These are phyloP conservation scores for Lizanozyma gosingica DNA, from an alignment of 1,139 yeast species.

Conservation along the genomic window DNA sequence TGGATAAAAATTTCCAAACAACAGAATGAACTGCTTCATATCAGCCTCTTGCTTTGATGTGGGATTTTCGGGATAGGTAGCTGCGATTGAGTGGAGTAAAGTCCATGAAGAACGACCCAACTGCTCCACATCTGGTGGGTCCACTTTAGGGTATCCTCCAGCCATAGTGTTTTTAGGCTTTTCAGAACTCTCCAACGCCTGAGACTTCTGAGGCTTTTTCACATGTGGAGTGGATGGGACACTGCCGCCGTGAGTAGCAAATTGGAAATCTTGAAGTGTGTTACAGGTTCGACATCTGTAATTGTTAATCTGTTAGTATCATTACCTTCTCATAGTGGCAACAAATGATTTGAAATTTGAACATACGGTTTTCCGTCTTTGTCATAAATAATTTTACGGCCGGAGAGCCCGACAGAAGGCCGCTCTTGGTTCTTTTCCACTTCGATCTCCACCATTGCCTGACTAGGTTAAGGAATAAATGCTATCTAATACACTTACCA, in stretches of 20 bases:
- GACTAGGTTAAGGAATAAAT: no score
- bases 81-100: constrained; percentile 81
- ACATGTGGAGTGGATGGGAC: background rate
- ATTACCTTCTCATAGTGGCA: constrained; percentile 4
- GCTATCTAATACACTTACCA: no score
- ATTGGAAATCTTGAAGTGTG: constrained; percentile 63
- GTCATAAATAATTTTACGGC: constrained; percentile 68
- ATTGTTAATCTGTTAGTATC: constrained; percentile 12
- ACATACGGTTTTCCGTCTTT: constrained; percentile 88
- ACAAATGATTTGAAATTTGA: constrained; percentile 4
- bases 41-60: constrained; percentile 53
- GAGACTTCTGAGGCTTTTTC: constrained; percentile 1
- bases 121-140: constrained; percentile 82
- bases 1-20: constrained; percentile 81
- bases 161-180: constrained; percentile 7
- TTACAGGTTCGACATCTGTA: constrained; percentile 77
- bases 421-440: constrained; percentile 4
- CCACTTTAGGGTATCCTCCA: constrained; percentile 32
- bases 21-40: constrained; percentile 56
- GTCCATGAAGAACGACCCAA: constrained; percentile 93
- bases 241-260: constrained; percentile 25
- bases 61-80: constrained; percentile 75
- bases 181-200: no score
- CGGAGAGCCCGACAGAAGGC: constrained; percentile 47
- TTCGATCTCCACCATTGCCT: background rate